phyloP scores from a whole-genome alignment of 495 filamentous ascomycete species.

The Thermothielavioides terrestris region DNA sequence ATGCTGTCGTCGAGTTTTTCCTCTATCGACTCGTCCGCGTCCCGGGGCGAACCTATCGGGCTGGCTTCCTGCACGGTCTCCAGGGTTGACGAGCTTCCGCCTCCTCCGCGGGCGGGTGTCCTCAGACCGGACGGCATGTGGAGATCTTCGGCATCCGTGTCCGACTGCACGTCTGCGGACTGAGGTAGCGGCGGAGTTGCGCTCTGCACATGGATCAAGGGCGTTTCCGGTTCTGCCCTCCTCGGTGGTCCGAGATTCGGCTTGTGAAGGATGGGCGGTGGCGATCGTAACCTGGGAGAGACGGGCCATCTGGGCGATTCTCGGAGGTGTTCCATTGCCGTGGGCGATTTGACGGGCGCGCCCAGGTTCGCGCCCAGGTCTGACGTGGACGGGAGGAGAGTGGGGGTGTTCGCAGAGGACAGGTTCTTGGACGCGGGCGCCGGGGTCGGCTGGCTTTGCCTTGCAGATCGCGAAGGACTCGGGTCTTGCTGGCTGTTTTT shows the following conservation, averaged over 20 bases:
- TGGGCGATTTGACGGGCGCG: constrained; percentile 53
- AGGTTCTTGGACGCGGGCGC: constrained; percentile 53
- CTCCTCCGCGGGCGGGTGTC: constrained; percentile 57
- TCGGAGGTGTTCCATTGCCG: constrained; percentile 44
- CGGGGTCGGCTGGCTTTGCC: constrained; percentile 45
- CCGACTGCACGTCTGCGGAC: constrained; percentile 30
- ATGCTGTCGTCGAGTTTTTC: constrained; percentile 44
- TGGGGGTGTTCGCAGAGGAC: constrained; percentile 53
- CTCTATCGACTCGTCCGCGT: constrained; percentile 37
- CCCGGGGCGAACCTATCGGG: constrained; percentile 62
- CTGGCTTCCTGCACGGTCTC: constrained; percentile 93
- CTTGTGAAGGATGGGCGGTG: constrained; percentile 48
- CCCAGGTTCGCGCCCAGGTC: constrained; percentile 46
- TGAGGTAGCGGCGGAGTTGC: constrained; percentile 37
- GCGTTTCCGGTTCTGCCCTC: constrained; percentile 38
- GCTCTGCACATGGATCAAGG: constrained; percentile 48
- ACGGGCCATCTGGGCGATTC: constrained; percentile 56
- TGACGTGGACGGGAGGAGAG: constrained; percentile 44
- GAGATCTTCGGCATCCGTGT: constrained; percentile 48
- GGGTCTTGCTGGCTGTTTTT: constrained; percentile 60
- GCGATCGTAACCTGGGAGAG: constrained; percentile 58
- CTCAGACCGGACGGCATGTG: constrained; percentile 46
- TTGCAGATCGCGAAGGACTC: constrained; percentile 53
- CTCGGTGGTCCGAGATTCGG: constrained; percentile 36
- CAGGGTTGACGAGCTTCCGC: constrained; percentile 59